phyloP scores from a whole-genome alignment of 1,139 yeast genomes.

The Schwanniomyces etchellsii region DNA sequence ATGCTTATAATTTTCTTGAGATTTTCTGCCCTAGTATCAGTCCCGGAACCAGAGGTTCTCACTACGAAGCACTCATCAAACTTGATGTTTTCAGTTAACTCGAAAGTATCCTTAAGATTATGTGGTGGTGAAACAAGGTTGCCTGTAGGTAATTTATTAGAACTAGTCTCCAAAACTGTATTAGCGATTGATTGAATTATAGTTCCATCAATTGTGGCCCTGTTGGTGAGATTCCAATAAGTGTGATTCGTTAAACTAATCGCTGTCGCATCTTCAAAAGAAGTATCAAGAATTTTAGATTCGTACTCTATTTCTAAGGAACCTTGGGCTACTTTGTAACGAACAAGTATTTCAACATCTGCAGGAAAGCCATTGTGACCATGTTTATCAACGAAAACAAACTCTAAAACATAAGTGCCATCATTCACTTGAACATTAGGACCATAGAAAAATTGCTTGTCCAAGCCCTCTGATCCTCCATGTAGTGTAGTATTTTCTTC shows the following conservation, averaged over 20 bases:
- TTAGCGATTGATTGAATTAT: constrained; percentile 22
- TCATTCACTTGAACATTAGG: constrained; percentile 38
- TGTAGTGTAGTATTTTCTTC: constrained; percentile 42
- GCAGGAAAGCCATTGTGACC: constrained; percentile 55
- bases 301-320: constrained; percentile 42
- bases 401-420: constrained; percentile 31
- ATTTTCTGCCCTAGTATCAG: constrained; percentile 39
- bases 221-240: constrained; percentile 43
- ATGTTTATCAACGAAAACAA: constrained; percentile 36
- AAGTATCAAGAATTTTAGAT: constrained; percentile 34
- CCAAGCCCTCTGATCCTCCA: constrained; percentile 51
- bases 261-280: constrained; percentile 39
- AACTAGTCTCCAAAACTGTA: constrained; percentile 34
- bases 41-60: constrained; percentile 19
- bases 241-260: constrained; percentile 62
- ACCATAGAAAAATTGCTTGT: constrained; percentile 44
- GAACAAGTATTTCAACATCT: constrained; percentile 37
- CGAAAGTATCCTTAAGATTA: constrained; percentile 19
- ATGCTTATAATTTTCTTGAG: constrained; percentile 40
- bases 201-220: constrained; percentile 28
- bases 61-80: constrained; percentile 53
- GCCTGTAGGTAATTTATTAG: constrained; percentile 48
- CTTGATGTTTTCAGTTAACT: constrained; percentile 15
- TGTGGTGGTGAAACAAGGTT: constrained; percentile 18
- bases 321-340: constrained; percentile 29